These are phyloP conservation scores for Aspergillus novofumigatus DNA, from an alignment of 2,329 filamentous ascomycete species.

Conservation along the genomic window DNA sequence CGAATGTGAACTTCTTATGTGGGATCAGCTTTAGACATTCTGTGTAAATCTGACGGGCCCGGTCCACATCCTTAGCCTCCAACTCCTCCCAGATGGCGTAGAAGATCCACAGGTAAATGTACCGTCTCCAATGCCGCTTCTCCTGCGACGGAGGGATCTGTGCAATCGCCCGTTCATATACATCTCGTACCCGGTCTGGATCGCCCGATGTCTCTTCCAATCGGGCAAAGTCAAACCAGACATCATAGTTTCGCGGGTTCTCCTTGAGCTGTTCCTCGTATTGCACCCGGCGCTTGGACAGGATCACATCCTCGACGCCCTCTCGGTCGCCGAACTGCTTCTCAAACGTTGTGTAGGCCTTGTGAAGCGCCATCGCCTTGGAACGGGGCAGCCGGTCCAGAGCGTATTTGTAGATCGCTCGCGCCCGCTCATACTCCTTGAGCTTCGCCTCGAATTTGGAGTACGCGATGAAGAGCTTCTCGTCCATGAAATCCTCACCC, in stretches of 20 bases:
- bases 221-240: constrained; percentile 92
- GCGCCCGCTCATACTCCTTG: constrained; percentile 88
- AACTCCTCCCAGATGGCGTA: constrained; percentile 95
- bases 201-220: constrained; percentile 85
- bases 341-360: constrained; percentile 94
- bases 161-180: constrained; percentile 93
- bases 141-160: constrained; percentile 93
- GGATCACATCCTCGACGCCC: constrained; percentile 89
- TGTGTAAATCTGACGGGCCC: constrained; percentile 85
- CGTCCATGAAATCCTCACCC: constrained; percentile 92
- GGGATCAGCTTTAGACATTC: constrained; percentile 84
- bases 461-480: constrained; percentile 91
- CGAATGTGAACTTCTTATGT: constrained; percentile 95
- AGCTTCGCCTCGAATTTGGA: constrained; percentile 92
- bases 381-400: constrained; percentile 86
- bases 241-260: constrained; percentile 94
- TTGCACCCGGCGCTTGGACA: constrained; percentile 87
- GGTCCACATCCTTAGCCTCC: constrained; percentile 70
- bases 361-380: constrained; percentile 78
- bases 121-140: constrained; percentile 94
- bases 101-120: constrained; percentile 97
- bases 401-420: constrained; percentile 96
- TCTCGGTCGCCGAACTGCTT: constrained; percentile 95
- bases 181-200: constrained; percentile 76
- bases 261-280: constrained; percentile 94